These are phyloP conservation scores for Selenicereus undatus DNA, from an alignment of 148 eudicot species.

Conservation along the genomic window DNA sequence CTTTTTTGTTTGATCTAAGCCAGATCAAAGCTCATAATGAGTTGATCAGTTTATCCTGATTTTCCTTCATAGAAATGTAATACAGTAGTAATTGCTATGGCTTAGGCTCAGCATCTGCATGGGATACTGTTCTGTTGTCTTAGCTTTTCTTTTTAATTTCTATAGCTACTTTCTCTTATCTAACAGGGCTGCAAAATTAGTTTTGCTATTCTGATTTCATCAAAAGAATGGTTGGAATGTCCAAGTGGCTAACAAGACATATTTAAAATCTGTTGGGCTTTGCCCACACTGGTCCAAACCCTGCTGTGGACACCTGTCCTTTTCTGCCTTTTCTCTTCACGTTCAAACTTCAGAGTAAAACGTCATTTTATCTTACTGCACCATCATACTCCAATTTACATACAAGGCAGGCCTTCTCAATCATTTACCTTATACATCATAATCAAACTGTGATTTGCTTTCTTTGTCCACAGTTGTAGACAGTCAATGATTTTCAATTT, in stretches of 20 bases:
- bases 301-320: slow-evolving; percentile 74
- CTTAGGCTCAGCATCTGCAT: background rate
- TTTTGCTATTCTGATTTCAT: background rate
- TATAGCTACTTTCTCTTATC: too few relatives aligned
- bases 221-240: slow-evolving; percentile 48
- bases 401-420: too few relatives aligned
- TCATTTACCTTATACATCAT: too few relatives aligned
- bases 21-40: background rate
- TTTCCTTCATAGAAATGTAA: background rate
- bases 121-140: background rate
- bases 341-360: too few relatives aligned
- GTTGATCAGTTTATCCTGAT: too few relatives aligned
- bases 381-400: too few relatives aligned
- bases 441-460: too few relatives aligned
- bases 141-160: background rate
- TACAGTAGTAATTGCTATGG: background rate
- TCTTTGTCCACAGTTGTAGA: too few relatives aligned
- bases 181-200: background rate
- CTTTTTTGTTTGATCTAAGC: background rate
- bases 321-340: background rate
- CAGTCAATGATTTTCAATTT: too few relatives aligned
- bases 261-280: slow-evolving; percentile 92
- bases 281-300: slow-evolving; percentile 99
- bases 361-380: too few relatives aligned
- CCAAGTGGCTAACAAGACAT: slow-evolving; percentile 89